phyloP scores from a whole-genome alignment of 495 filamentous ascomycete genomes.

The Aspergillus sclerotioniger region DNA sequence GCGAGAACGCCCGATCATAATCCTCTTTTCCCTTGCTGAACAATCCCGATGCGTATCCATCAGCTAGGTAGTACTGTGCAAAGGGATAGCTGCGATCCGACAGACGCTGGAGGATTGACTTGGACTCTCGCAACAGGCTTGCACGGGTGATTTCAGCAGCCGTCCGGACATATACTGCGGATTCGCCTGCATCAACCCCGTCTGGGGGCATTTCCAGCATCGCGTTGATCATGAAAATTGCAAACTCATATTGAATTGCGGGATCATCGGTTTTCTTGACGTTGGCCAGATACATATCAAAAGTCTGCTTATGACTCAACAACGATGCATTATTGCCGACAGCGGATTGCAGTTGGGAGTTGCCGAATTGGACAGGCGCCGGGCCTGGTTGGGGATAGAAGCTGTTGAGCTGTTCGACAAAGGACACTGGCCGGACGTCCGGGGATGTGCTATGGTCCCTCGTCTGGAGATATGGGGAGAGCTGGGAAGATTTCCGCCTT shows the following conservation, averaged over 20 bases:
- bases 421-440: conserved; percentile 74
- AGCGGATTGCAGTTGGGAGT: conserved; percentile 68
- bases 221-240: conserved; percentile 84
- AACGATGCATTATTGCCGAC: conserved; percentile 87
- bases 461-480: conserved; percentile 53
- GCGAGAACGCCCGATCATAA: conserved; percentile 82
- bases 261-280: conserved; percentile 94
- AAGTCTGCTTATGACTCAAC: conserved; percentile 82
- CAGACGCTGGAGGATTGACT: conserved; percentile 80
- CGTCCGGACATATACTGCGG: conserved; percentile 29
- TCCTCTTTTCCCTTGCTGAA: conserved; percentile 93
- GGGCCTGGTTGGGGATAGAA: conserved; percentile 86
- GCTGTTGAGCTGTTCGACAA: conserved; percentile 81
- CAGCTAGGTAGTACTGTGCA: conserved; percentile 95
- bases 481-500: conserved; percentile 58
- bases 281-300: conserved; percentile 96
- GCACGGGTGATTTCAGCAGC: conserved; percentile 48
- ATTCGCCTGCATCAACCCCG: conserved; percentile 42
- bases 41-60: conserved; percentile 89
- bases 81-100: conserved; percentile 87
- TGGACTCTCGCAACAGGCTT: conserved; percentile 82
- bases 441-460: conserved; percentile 64
- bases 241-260: conserved; percentile 89
- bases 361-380: conserved; percentile 64
- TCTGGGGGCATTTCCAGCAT: conserved; percentile 62